These are phyloP conservation scores for Turritis glabra DNA, from an alignment of 345 rosid genomes.

Conservation along the genomic window DNA sequence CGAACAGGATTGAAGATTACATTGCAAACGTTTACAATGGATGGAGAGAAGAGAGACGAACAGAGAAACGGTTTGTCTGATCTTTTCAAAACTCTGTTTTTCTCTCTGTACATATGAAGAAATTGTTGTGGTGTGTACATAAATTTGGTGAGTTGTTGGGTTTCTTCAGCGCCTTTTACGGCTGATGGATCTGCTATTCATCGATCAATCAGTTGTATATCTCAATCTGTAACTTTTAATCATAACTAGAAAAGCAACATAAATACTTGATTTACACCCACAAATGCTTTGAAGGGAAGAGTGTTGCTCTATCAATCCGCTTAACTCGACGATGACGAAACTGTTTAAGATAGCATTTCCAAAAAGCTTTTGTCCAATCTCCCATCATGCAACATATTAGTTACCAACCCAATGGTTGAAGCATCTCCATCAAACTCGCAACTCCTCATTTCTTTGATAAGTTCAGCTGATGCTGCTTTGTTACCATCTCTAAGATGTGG, in stretches of 20 bases:
- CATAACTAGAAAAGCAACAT: background rate
- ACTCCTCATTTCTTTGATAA: background rate
- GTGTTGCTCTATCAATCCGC: too few species aligned
- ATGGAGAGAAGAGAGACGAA: constrained; percentile 38
- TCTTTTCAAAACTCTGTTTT: background rate
- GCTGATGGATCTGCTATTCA: background rate
- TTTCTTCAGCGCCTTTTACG: background rate
- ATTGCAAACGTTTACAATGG: constrained; percentile 36
- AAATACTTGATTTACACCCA: background rate
- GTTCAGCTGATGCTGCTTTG: background rate
- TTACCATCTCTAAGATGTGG: background rate
- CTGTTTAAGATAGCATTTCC: background rate
- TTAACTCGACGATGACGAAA: too few species aligned
- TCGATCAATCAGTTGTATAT: background rate
- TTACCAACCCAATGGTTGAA: background rate
- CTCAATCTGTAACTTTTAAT: background rate
- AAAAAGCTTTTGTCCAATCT: background rate
- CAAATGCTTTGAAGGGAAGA: too few species aligned
- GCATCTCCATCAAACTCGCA: background rate
- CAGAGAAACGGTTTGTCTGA: constrained; percentile 23
- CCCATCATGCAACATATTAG: background rate
- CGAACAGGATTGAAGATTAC: constrained; percentile 30
- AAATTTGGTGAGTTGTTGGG: background rate
- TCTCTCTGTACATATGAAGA: background rate
- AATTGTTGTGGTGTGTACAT: constrained; percentile 15